Evolutionary conservation across 1,284 basidiomycete genomes (phyloP), one percentile per base, ranked within the genome.

Genomic region (Naganishia sp.): DNA sequence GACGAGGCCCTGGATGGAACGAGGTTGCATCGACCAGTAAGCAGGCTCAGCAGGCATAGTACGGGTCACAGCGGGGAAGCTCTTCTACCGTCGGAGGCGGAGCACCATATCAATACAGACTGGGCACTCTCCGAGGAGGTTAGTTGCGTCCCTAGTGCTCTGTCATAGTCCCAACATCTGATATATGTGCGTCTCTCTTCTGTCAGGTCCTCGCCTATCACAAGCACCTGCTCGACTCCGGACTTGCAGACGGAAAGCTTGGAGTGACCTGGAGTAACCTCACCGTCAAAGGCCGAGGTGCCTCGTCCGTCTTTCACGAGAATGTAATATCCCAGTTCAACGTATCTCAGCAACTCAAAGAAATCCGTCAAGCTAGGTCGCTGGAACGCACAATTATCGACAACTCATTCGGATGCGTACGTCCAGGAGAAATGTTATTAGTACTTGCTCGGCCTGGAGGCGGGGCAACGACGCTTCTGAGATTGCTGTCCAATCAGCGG

Each of bases 381-480:
- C 13, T 54, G 31, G 21, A 39, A 41, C 31, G 52, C 3, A 54
- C n/a, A 5, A 54, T 54, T 35, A 54, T 54, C 13, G 35, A 54
- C 32, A 35, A 54, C 17, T 54, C 52, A 6, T 54, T 54, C 21
- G 52, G 52, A 39, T 54, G 52, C 21, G 52, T 54, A 6, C 52
- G 52, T 6, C 52, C 58, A 6, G 58, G 58, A 5, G 58, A 62
- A 6, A 62, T 62, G 58, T 35, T 62, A 6, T 21, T 62, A 4
- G 58, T 62, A 13, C 49, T 62, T 18, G 58, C 46, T 15, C 23
- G 46, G 18, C 58, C 58, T 6, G 58, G 58, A 50, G 49, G 58
- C 18, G 46, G 58, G 5, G 58, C 58, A 1, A 51, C 39, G 13
- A 50, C 46, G 31, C 39, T 50, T 13, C 46, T 62, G 6, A 21